Evolutionary conservation across 352 stramenopile species (phyloP), one percentile per base, ranked within the genome.

Genomic region (Phytophthora sp.): DNA sequence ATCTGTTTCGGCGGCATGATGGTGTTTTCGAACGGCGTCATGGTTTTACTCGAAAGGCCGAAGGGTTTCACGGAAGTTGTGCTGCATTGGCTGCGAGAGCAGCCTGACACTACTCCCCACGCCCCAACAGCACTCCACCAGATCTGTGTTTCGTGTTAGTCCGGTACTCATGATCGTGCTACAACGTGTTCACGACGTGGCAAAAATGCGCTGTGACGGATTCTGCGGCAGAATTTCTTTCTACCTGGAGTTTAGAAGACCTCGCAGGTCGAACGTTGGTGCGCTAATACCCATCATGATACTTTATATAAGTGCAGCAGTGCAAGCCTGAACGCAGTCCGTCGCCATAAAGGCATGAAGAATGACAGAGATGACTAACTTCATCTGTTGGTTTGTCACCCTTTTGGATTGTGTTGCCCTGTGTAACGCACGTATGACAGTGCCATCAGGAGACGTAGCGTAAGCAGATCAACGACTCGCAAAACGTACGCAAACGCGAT

Each of bases 1-100:
- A 28, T 45, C 38, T 28, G 38, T 0, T 51, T 23, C 8, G 41
- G 48, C 30, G 41, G 30, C 13, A 48, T 66, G 48, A 66, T 49
- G 31, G 39, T 66, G 18, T 45, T 20, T 20, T 45, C 37, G 12
- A 42, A 54, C 23, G 41, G 30, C 11, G 42, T 66, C 38, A 60
- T 44, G 20, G 39, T 66, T 23, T n/a, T 66, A 49, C 18, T 62
- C 58, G 26, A 67, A 67, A 3, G 58, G 51, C 17, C 58, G 37
- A 32, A 67, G 24, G 1, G 58, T 62, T 38, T 43, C 24, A 12
- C 62, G 31, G 20, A 67, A 62, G 26, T 62, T 50, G 23, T 15
- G 15, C 9, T 12, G 38, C 4, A 27, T 17, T 27, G 38, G 38
- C 38, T 45, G 20, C 35, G 50, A 67, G 21, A 43, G 30, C 32